These are phyloP conservation scores for Teratosphaeriaceae sp. DNA, from an alignment of 2,329 filamentous ascomycete genomes.

Conservation along the genomic window DNA sequence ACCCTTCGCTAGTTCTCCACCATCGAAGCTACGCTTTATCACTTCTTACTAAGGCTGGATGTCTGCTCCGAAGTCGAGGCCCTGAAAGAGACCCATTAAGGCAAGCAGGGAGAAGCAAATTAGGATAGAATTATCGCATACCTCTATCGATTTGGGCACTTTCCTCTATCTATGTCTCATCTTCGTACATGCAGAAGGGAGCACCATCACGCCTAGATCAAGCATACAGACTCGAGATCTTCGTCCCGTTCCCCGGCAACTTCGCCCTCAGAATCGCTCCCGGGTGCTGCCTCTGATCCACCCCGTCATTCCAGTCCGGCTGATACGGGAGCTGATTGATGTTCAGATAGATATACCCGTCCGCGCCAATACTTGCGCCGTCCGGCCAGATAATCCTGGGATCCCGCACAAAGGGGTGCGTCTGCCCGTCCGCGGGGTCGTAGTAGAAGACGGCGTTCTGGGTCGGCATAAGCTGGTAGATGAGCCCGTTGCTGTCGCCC, in stretches of 20 bases:
- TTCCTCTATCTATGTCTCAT: too few species aligned
- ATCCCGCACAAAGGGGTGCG: conserved; percentile 35
- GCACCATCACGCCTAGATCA: too few species aligned
- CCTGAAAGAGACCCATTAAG: too few species aligned
- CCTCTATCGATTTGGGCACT: too few species aligned
- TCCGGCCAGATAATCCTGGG: conserved; percentile 41
- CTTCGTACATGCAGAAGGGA: too few species aligned
- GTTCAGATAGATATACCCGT: conserved; percentile 44
- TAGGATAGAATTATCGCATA: too few species aligned
- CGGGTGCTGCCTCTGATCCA: conserved; percentile 37
- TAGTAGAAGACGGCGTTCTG: conserved; percentile 42
- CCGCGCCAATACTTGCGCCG: conserved; percentile 35
- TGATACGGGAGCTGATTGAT: conserved; percentile 46
- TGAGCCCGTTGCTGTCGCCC: conserved; percentile 36
- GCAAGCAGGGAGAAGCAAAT: too few species aligned
- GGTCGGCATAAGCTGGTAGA: conserved; percentile 43
- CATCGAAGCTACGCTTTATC: too few species aligned
- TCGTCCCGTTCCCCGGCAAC: conserved; percentile 35
- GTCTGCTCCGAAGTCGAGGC: too few species aligned
- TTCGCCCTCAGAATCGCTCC: conserved; percentile 41
- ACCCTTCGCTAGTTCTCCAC: background rate
- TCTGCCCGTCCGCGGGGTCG: conserved; percentile 33
- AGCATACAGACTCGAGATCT: conserved; percentile 28
- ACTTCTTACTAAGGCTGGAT: too few species aligned
- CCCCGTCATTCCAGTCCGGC: conserved; percentile 42